These are phyloP conservation scores for Exophiala sp. DNA, from an alignment of 2,329 filamentous ascomycete species.

Conservation along the genomic window DNA sequence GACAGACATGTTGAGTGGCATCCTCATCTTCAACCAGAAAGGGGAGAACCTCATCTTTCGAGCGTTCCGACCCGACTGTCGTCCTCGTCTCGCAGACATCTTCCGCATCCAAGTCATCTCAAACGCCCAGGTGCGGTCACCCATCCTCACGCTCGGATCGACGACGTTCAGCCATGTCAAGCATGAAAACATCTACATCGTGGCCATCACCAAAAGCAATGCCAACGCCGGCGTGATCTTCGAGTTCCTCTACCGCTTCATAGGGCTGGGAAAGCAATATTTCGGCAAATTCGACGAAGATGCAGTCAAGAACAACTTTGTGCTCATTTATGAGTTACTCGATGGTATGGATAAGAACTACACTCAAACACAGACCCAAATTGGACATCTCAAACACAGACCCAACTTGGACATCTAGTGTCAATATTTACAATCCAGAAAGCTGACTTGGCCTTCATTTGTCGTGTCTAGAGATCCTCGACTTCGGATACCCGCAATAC, in stretches of 20 bases:
- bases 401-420: too few species aligned
- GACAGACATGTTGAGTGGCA: slow-evolving; percentile 77
- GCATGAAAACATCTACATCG: slow-evolving; percentile 97
- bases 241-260: slow-evolving; percentile 91
- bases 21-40: slow-evolving; percentile 98
- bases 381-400: background rate
- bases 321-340: slow-evolving; percentile 92
- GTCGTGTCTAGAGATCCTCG: slow-evolving; percentile 70
- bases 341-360: slow-evolving; percentile 56
- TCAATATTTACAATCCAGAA: background rate
- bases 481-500: slow-evolving; percentile 98
- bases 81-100: slow-evolving; percentile 93
- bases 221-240: slow-evolving; percentile 97
- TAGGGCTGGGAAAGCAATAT: slow-evolving; percentile 85
- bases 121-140: slow-evolving; percentile 93
- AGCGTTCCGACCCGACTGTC: slow-evolving; percentile 96
- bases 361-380: background rate
- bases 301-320: slow-evolving; percentile 99
- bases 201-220: slow-evolving; percentile 97
- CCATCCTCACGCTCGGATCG: slow-evolving; percentile 91
- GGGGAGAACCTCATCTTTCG: slow-evolving; percentile 99
- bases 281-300: slow-evolving; percentile 99
- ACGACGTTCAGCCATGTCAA: slow-evolving; percentile 99
- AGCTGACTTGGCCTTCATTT: background rate
- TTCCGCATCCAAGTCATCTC: slow-evolving; percentile 99